A percentile compares a stretch with the other conserved stretches of the same genome.
Evolutionary conservation across 371 early-diverging fungal species (phyloP).

Genomic region (Apophysomyces ossiformis): DNA sequence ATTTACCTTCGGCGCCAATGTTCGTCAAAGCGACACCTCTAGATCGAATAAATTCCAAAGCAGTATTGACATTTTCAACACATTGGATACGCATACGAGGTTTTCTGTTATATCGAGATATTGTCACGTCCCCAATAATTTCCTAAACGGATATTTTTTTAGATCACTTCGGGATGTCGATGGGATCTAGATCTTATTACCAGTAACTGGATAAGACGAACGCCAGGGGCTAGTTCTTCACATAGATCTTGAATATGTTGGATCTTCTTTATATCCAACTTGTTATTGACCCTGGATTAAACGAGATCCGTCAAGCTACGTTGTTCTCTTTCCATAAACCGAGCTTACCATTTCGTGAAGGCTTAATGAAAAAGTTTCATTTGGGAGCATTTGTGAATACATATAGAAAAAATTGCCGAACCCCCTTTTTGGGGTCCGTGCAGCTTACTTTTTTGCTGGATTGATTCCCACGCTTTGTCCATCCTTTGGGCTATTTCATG

Average conservation of each 20-base stretch:
- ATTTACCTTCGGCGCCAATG: slow-evolving; percentile 85
- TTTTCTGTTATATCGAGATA: slow-evolving; percentile 82
- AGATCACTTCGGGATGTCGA: not conserved
- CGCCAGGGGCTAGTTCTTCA: slow-evolving; percentile 83
- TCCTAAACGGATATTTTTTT: slow-evolving; percentile 53
- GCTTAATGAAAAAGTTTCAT: slow-evolving; percentile 39
- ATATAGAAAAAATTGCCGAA: not conserved
- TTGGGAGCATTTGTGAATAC: not conserved
- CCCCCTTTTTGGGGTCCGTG: not conserved
- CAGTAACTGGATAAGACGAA: slow-evolving; percentile 82
- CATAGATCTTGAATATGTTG: slow-evolving; percentile 69
- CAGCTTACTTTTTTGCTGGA: slow-evolving; percentile 86
- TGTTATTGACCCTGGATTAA: slow-evolving; percentile 89
- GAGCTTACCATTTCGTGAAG: slow-evolving; percentile 81
- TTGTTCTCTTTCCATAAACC: not conserved
- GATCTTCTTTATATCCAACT: slow-evolving; percentile 69
- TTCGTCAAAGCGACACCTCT: slow-evolving; percentile 91
- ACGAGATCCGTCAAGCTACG: no score
- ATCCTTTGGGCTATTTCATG: slow-evolving; percentile 45
- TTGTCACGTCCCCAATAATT: slow-evolving; percentile 79
- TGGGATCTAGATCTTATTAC: slow-evolving; percentile 43
- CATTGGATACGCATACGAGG: slow-evolving; percentile 94
- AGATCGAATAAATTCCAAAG: slow-evolving; percentile 89
- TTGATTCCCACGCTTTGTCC: slow-evolving; percentile 84
- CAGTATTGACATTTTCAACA: slow-evolving; percentile 95